Conservation (phyloP, 139 green algal genomes). For the Dunaliella sp. region DNA sequence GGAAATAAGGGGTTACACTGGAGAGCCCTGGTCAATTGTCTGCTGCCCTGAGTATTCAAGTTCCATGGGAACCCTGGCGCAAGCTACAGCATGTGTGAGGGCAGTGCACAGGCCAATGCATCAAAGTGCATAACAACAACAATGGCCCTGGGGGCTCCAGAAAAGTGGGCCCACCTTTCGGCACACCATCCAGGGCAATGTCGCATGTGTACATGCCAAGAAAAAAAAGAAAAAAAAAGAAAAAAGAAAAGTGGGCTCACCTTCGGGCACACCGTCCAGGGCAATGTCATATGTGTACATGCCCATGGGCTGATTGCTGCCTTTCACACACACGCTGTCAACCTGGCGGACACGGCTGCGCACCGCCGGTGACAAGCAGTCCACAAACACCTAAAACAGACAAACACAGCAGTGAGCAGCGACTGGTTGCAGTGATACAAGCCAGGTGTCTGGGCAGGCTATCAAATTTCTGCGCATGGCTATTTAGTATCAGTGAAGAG, state of each 20-base stretch:
- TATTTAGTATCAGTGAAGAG: too few relatives aligned
- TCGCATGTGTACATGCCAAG: constrained; percentile 87
- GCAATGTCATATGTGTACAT: constrained; percentile 81
- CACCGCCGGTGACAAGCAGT: constrained; percentile 54
- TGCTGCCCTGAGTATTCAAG: too few relatives aligned
- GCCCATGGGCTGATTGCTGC: constrained; percentile 74
- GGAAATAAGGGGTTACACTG: too few relatives aligned
- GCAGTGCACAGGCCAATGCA: too few relatives aligned
- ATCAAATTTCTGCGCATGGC: background rate
- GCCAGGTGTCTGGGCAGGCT: constrained; percentile 36
- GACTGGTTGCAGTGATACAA: constrained; percentile 87
- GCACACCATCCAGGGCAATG: constrained; percentile 24
- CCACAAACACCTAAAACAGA: constrained; percentile 71
- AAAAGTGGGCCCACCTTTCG: background rate
- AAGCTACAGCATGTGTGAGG: too few relatives aligned
- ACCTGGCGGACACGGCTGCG: constrained; percentile 68
- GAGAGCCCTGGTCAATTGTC: too few relatives aligned
- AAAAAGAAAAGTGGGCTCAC: too few relatives aligned
- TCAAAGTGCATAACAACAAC: too few relatives aligned
- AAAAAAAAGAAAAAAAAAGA: too few relatives aligned
- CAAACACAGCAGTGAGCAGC: constrained; percentile 75
- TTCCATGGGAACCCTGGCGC: too few relatives aligned
- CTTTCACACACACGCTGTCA: constrained; percentile 92
- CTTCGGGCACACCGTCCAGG: background rate
- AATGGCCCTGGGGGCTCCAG: too few relatives aligned